These are phyloP conservation scores for Stereocaulon alpinum DNA, from an alignment of 495 filamentous ascomycete genomes.

Conservation along the genomic window DNA sequence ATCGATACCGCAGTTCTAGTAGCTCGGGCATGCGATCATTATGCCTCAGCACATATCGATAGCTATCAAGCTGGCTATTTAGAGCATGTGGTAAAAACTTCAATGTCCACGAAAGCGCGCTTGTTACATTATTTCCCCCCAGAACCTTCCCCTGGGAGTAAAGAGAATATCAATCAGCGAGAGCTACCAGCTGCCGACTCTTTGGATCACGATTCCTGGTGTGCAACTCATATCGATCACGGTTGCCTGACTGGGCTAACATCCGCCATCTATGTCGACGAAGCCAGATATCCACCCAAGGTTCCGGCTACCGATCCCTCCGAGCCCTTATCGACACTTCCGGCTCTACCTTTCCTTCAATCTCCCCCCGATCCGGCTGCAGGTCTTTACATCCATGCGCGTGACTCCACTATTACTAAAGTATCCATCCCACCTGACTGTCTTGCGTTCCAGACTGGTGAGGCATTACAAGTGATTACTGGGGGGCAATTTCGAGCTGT, in stretches of 20 bases:
- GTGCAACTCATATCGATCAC: conserved; percentile 82
- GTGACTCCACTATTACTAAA: conserved; percentile 65
- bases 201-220: conserved; percentile 82
- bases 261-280: conserved; percentile 91
- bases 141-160: conserved; percentile 18
- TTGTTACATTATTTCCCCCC: conserved; percentile 88
- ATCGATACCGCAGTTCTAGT: conserved; percentile 85
- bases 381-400: conserved; percentile 85
- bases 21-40: conserved; percentile 76
- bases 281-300: conserved; percentile 41
- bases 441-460: conserved; percentile 92
- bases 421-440: conserved; percentile 84
- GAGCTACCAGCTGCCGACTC: conserved; percentile 22
- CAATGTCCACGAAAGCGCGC: conserved; percentile 81
- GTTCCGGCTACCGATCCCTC: conserved; percentile 26
- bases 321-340: conserved; percentile 19
- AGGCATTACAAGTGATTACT: conserved; percentile 83
- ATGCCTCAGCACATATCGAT: conserved; percentile 64
- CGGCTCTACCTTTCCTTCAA: conserved; percentile 56
- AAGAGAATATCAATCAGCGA: conserved; percentile 6
- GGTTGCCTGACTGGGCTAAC: conserved; percentile 91
- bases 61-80: conserved; percentile 70
- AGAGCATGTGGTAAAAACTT: conserved; percentile 74
- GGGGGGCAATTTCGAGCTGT: conserved; percentile 82
- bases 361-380: conserved; percentile 69